Evolutionary conservation across 768 basidiomycete genomes (phyloP), one percentile per base, ranked within the genome.

Genomic region (Pholiota microspora): DNA sequence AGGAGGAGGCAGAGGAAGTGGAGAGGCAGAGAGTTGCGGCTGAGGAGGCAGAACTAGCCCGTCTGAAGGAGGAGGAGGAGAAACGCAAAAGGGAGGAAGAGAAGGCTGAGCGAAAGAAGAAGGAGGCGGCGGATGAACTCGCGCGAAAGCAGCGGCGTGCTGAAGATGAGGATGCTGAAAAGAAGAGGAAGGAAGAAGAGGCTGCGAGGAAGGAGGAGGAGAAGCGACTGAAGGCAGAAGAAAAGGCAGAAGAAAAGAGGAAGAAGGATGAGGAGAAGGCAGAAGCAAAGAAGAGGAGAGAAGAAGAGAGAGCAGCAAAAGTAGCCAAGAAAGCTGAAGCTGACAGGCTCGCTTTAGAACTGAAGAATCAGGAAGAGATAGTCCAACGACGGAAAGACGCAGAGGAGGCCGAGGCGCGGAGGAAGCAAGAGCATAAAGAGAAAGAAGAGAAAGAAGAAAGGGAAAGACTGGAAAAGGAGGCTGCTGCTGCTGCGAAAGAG

Each of bases 101-200:
- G 48, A 38, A 16, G 13, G 44, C 28, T 6, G 54, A 50, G 31
- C 15, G 45, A 27, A 32, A 48, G 42, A 49, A 24, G 10, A 47
- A 49, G 42, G 49, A 51, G 48, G 31, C 42, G 36, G 51, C 50
- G 38, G 46, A 45, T 21, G 45, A 58, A 40, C 38, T 44, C 28
- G 53, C 56, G 13, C 51, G 42, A 23, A n/a, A 58, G 44, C 49
- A 54, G 21, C 24, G 42, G 46, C 42, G 51, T 27, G 18, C 54
- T 2, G 59, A 60, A 18, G 32, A 45, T 4, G 61, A 60, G 21
- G 53, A 40, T 18, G 52, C 56, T 12, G 50, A 60, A 42, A 29
- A 23, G 42, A 51, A 60, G 24, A 40, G 49, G 48, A 9, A 21
- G 25, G 23, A 36, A 28, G 45, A 51, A 18, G 45, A 53, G 44